phyloP scores from a whole-genome alignment of 202 grass and related monocot species.

The Dendrocalamus latiflorus region DNA sequence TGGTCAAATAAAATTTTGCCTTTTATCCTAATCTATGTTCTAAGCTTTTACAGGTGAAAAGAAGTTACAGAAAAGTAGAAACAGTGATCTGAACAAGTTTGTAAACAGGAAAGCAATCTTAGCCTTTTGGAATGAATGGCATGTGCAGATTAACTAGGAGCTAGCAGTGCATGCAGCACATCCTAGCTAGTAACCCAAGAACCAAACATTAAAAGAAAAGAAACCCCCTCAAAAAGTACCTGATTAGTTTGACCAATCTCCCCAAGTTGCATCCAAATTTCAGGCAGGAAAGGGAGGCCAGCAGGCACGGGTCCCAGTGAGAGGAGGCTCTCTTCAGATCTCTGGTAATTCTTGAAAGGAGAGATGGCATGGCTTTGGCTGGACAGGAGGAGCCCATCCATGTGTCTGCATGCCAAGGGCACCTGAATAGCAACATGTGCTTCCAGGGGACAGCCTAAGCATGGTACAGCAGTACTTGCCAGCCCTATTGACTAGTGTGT shows the following conservation, averaged over 20 bases:
- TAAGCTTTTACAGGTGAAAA: neutral
- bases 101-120: neutral
- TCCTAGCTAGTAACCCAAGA: neutral
- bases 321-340: constrained; percentile 19
- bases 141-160: constrained; percentile 4
- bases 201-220: neutral
- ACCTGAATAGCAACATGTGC: constrained; percentile 41
- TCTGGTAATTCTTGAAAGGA: constrained; percentile 43
- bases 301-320: constrained; percentile 1
- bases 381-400: constrained; percentile 49
- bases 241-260: constrained; percentile 18
- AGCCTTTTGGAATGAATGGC: neutral
- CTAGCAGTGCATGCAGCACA: neutral
- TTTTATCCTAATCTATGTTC: neutral
- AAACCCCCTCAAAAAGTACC: neutral
- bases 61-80: neutral
- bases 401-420: constrained; percentile 34
- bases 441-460: neutral
- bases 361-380: constrained; percentile 44
- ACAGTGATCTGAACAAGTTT: neutral
- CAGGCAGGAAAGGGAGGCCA: constrained; percentile 17
- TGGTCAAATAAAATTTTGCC: neutral
- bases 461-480: constrained; percentile 14
- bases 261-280: constrained; percentile 17
- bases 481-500: neutral